Base-by-base conservation (phyloP, 202 grass and related monocot species). In the Dendrocalamus latiflorus region DNA sequence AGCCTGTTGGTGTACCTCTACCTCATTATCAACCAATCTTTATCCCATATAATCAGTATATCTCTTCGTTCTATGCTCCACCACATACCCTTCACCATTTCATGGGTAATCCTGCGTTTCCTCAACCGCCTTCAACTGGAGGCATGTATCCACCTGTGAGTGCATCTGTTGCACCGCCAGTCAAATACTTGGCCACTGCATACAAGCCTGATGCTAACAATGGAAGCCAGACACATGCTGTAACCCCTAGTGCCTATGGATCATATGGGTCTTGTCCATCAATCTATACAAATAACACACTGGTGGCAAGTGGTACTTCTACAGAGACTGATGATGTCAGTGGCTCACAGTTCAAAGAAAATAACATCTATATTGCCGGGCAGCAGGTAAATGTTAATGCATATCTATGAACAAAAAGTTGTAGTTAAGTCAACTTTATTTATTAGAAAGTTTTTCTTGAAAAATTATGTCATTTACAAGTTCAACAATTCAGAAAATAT, bases 41-140 rank as follows among this genome's bases (percentile, higher is more conserved):
- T 80, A 67, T 97, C 54, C 90, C 91, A 70, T 97, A 97, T 44
- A 91, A 85, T 84, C 94, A 94, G 60, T 97, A 92, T 78, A 79
- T 97, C 9, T 51, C 89, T 37, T 85, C 86, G 21, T 94, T 94
- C 67, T 97, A 92, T 79, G 84, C 91, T 72, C 90, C 85, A 62
- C 65, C 80, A 6, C 90, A 88, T 70, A 53, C 81, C 9, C 78
- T 97, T 84, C 88, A 93, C 65, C 89, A 86, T 84, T 97, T 90
- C 83, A 74, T 97, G 70, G 86, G 93, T 38, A 89, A 85, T 84
- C 49, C 85, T 37, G 78, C 74, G 44, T 97, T 92, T 86, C 86
- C 91, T 45, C 94, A 91, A 48, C 81, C 93, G 65, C 83, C 94
- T 60, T 85, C 90, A 75, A 82, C 79, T 68, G 94, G 94, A 55